Percentiles rank a stretch among this genome's conserved stretches.
Evolutionary conservation across 352 stramenopile genomes (phyloP).

Genomic region (Pythium guiyangense): DNA sequence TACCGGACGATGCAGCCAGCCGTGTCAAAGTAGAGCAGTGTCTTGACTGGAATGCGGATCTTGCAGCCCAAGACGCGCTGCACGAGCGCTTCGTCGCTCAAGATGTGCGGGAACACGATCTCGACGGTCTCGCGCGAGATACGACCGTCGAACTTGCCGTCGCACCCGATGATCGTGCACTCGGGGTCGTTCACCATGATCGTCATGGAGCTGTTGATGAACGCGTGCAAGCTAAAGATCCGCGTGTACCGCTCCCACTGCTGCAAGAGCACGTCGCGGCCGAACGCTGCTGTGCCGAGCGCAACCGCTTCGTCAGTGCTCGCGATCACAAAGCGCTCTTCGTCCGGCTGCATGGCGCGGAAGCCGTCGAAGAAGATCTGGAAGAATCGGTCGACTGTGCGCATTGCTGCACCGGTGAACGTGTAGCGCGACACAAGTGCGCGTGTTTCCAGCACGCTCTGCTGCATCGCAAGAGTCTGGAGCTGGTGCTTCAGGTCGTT

Average conservation of each 20-base stretch:
- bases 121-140: constrained; percentile 10
- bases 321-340: neutral
- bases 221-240: constrained; percentile 7
- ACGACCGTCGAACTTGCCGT: constrained; percentile 4
- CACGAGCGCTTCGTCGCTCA: constrained; percentile 12
- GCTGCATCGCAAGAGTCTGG: neutral
- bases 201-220: constrained; percentile 1
- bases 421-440: constrained; percentile 3
- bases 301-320: neutral
- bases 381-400: constrained; percentile 2
- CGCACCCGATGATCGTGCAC: constrained; percentile 8
- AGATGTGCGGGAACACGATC: constrained; percentile 13
- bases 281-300: neutral
- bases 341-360: neutral
- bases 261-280: constrained; percentile 5
- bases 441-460: neutral
- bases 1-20: constrained; percentile 1
- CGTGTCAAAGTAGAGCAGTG: constrained; percentile 4
- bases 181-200: neutral
- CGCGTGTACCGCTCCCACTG: constrained; percentile 11
- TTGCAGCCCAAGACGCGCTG: constrained; percentile 9
- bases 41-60: neutral
- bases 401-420: constrained; percentile 1
- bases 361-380: constrained; percentile 3
- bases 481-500: constrained; percentile 11